phyloP scores from a whole-genome alignment of 2,329 filamentous ascomycete genomes.

The Bipolaris cookei region DNA sequence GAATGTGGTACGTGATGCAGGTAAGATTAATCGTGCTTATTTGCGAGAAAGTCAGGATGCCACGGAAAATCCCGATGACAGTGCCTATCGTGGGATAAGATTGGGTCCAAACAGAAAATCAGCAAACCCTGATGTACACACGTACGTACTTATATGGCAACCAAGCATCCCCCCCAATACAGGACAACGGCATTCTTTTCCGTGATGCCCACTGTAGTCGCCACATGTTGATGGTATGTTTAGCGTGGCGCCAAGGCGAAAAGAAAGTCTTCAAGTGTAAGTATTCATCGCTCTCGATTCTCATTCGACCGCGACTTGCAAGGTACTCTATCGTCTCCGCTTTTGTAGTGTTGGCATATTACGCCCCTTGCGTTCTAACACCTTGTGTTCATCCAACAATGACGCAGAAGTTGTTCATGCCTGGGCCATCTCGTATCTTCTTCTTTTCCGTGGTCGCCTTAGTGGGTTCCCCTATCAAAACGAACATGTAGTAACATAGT shows the following conservation, averaged over 20 bases:
- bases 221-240: neutral
- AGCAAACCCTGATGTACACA: neutral
- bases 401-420: constrained; percentile 90
- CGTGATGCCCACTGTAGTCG: neutral
- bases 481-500: constrained; percentile 90
- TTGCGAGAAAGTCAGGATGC: neutral
- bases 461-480: constrained; percentile 50
- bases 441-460: constrained; percentile 67
- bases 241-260: neutral
- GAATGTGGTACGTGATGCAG: neutral
- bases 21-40: no score
- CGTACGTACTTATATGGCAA: neutral
- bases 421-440: constrained; percentile 75
- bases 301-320: neutral
- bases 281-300: neutral
- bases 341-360: neutral
- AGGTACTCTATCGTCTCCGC: neutral
- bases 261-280: neutral
- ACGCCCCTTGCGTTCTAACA: neutral
- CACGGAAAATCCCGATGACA: neutral
- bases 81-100: no score
- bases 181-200: neutral
- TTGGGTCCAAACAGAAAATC: neutral
- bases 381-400: constrained; percentile 58
- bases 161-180: neutral